These are phyloP conservation scores for Populus deltoides DNA, from an alignment of 345 rosid species.

Conservation along the genomic window DNA sequence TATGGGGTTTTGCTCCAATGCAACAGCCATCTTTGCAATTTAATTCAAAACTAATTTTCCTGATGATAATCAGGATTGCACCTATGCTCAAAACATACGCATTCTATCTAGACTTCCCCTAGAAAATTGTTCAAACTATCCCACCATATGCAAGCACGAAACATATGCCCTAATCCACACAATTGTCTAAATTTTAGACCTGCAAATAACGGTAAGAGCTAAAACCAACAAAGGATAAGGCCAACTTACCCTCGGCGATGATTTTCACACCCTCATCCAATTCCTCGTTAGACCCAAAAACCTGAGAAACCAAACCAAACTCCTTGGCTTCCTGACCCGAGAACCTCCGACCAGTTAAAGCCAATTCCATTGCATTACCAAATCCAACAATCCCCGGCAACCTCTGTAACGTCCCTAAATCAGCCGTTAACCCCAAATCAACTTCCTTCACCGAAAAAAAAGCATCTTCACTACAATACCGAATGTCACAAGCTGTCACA, in stretches of 20 bases:
- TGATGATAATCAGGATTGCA: too few relatives aligned
- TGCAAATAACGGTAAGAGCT: not conserved
- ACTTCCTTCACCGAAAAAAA: conserved; percentile 82
- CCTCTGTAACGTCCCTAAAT: conserved; percentile 85
- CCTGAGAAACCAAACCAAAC: conserved; percentile 67
- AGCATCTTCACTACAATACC: conserved; percentile 60
- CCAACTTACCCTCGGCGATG: conserved; percentile 60
- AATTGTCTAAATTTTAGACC: not conserved
- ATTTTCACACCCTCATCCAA: conserved; percentile 44
- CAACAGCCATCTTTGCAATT: too few relatives aligned
- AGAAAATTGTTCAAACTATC: too few relatives aligned
- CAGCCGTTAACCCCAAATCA: conserved; percentile 73
- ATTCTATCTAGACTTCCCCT: too few relatives aligned
- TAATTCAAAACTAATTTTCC: too few relatives aligned
- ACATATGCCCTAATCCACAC: not conserved
- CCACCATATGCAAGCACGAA: too few relatives aligned
- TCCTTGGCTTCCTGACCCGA: conserved; percentile 68
- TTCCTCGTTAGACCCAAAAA: conserved; percentile 55
- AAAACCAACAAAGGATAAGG: not conserved
- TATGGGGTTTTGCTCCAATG: too few relatives aligned
- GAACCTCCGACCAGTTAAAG: conserved; percentile 65
- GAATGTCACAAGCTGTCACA: conserved; percentile 71
- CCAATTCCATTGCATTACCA: conserved; percentile 67
- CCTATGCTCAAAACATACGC: too few relatives aligned
- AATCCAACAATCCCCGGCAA: conserved; percentile 67